phyloP scores from a whole-genome alignment of 306 rosid genomes.

The Vigna radiata region DNA sequence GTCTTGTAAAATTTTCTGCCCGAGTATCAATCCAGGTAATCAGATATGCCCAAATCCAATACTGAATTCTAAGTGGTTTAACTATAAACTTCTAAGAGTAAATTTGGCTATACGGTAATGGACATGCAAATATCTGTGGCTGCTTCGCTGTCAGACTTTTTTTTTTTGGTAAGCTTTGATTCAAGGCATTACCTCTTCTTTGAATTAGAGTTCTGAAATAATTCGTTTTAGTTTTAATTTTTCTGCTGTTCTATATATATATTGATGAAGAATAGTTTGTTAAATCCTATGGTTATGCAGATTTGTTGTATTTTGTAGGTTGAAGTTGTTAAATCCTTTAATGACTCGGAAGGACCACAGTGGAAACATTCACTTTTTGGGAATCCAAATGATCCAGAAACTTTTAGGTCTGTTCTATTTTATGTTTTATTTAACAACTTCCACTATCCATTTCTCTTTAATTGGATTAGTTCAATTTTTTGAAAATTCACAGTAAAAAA shows the following conservation, averaged over 20 bases:
- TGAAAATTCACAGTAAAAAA: neutral
- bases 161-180: slow-evolving; percentile 33
- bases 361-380: slow-evolving; percentile 96
- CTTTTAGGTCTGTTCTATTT: slow-evolving; percentile 73
- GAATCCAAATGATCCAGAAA: slow-evolving; percentile 92
- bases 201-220: slow-evolving; percentile 11
- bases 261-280: slow-evolving; percentile 3
- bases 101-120: slow-evolving; percentile 8
- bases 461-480: slow-evolving; percentile 8
- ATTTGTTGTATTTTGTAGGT: slow-evolving; percentile 59
- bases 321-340: slow-evolving; percentile 88
- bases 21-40: slow-evolving; percentile 92
- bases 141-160: slow-evolving; percentile 7
- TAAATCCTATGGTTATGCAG: slow-evolving; percentile 39
- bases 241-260: slow-evolving; percentile 27
- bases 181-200: slow-evolving; percentile 25
- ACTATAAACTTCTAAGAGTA: slow-evolving; percentile 22
- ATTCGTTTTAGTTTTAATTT: slow-evolving; percentile 1
- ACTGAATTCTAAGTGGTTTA: slow-evolving; percentile 16
- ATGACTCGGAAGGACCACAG: slow-evolving; percentile 90
- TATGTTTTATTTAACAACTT: slow-evolving; percentile 19
- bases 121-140: slow-evolving; percentile 1
- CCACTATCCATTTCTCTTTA: slow-evolving; percentile 36
- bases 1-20: slow-evolving; percentile 89
- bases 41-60: slow-evolving; percentile 34